Conservation (phyloP, 2,329 filamentous ascomycete genomes). For the Colletotrichum musae region DNA sequence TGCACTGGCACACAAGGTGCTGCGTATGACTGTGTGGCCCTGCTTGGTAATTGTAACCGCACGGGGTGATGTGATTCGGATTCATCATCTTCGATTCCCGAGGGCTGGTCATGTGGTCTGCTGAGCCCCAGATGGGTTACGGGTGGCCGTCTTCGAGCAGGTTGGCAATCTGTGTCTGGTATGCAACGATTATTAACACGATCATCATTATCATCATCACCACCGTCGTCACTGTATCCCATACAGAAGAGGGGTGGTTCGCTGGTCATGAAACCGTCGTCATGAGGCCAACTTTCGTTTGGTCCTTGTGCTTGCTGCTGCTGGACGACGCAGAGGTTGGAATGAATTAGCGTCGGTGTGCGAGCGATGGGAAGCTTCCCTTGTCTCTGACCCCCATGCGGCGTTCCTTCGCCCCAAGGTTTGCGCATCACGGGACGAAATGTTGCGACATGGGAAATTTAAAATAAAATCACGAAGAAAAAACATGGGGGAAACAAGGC, state of each 20-base stretch:
- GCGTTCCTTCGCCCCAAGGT: conserved; percentile 5
- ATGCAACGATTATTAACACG: background rate
- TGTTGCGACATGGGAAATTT: conserved; percentile 36
- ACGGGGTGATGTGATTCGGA: conserved; percentile 10
- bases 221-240: background rate
- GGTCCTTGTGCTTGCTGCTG: conserved; percentile 1
- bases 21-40: conserved; percentile 4
- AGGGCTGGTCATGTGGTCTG: conserved; percentile 12
- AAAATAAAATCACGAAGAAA: conserved; percentile 12
- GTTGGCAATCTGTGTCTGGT: conserved; percentile 25
- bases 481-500: conserved; percentile 30
- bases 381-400: conserved; percentile 28
- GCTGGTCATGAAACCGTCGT: conserved; percentile 20
- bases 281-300: conserved; percentile 15
- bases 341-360: background rate
- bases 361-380: conserved; percentile 3
- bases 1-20: conserved; percentile 16
- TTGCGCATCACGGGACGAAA: conserved; percentile 32
- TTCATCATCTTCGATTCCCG: conserved; percentile 20
- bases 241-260: conserved; percentile 3
- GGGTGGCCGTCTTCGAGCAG: background rate
- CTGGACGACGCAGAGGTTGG: background rate
- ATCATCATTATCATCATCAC: background rate
- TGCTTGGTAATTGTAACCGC: conserved; percentile 17
- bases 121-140: conserved; percentile 15